Base-by-base conservation (phyloP, 75 land plant genomes). In the Selaginella moellendorffii region DNA sequence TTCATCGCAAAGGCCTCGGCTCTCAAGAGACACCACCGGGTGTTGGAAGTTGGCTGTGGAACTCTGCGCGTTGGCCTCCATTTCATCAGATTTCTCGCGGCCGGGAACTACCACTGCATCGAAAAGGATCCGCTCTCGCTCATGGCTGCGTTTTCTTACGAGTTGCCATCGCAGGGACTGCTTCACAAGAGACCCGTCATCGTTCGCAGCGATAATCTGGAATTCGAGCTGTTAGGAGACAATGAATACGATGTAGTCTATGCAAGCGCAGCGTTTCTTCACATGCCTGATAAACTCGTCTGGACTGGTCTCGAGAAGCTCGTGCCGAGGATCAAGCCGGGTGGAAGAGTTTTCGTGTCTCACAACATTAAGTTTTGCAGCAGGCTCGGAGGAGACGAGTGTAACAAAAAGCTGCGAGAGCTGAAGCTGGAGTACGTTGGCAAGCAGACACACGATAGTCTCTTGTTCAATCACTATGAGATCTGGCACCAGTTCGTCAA, bases 311-410 rank as follows among this genome's bases (percentile, higher is more conserved):
- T 90, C 28, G 86, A 78, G 65, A 76, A 79, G 67, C 69, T 90
- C 63, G 79, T 68, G 0, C 31, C 20, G 42, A 79, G 65, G 29
- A 54, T 90, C 70, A 68, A 61, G 19, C 78, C 77, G 27, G 58
- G 54, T 23, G 96, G 96, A 0, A 70, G 96, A 0, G 74, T 87
- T 1, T 90, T 84, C 62, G 85, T 84, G 12, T 90, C 96, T 0
- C 96, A 90, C 65, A 90, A 90, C 63, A 74, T 90, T 31, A 90
- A 90, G 74, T 90, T 90, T 61, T 90, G 96, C 46, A 78, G 88
- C 12, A 79, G 96, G 2, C 70, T 90, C 53, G 74, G 80, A 8
- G 87, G 77, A 1, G 29, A 24, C 8, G 83, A 76, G 23, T 90
- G 96, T 29, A 72, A 78, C 12, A 78, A 65, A 54, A 71, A 88